Evolutionary conservation across 345 rosid species (phyloP).

Genomic region (Isatis tinctoria): DNA sequence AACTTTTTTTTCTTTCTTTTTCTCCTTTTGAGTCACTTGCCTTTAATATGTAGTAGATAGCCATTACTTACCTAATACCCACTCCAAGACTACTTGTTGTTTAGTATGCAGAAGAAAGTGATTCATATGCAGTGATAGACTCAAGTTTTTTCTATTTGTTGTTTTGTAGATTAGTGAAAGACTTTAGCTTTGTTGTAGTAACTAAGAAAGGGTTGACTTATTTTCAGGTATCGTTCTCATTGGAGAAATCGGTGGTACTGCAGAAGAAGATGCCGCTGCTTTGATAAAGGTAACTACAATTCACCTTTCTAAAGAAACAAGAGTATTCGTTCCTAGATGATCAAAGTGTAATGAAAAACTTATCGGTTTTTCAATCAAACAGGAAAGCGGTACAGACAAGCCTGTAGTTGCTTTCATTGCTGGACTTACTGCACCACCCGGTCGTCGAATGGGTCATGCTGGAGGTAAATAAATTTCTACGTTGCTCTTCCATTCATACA

Average conservation of each 20-base stretch:
- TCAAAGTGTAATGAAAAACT: background rate
- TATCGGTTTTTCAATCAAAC: conserved; percentile 30
- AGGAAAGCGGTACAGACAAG: conserved; percentile 94
- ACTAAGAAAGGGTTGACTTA: background rate
- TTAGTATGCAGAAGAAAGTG: background rate
- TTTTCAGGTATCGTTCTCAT: conserved; percentile 77
- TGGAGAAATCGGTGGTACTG: conserved; percentile 98
- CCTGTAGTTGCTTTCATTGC: conserved; percentile 97
- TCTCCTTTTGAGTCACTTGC: background rate
- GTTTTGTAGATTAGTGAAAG: no score
- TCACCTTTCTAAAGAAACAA: background rate
- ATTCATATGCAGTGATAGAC: background rate
- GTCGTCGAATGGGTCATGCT: conserved; percentile 99
- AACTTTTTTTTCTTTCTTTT: background rate
- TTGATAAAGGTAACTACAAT: conserved; percentile 56
- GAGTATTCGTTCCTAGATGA: background rate
- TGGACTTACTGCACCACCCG: conserved; percentile 97
- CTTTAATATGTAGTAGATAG: background rate
- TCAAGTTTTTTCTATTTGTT: no score
- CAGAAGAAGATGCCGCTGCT: conserved; percentile 97
- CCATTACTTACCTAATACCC: background rate
- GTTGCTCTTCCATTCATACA: background rate
- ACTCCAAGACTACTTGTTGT: background rate
- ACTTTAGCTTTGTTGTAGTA: no score
- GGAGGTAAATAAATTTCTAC: conserved; percentile 59